Base-by-base conservation (phyloP, 1,284 basidiomycete species). In the Coniferiporia weirii region DNA sequence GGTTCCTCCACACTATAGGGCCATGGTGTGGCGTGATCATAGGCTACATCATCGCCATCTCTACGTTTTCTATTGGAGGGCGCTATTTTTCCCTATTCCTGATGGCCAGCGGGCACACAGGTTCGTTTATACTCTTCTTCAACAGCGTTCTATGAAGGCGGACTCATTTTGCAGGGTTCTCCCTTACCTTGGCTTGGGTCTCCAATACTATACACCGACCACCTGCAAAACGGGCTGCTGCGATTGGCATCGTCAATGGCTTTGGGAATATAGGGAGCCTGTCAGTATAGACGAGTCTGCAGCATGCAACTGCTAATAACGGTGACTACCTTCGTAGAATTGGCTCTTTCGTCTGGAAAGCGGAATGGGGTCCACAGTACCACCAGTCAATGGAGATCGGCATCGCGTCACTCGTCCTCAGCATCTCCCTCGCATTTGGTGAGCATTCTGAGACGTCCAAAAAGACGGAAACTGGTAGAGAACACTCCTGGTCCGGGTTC, bases 111-210 rank as follows among this genome's bases (percentile, higher is more conserved):
- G 61, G 63, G 0, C 62, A 65, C 38, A 56, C 65, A 13, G 64
- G 64, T 64, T 36, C 17, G 60, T 52, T 22, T 13, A 52, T 17
- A 10, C 27, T 40, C 32, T 35, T 38, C 40, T 54, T 9, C 10
- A 8, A 19, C 13, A 36, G 32, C 17, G 34, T 38, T 19, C 8
- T 10, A 48, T 43, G 9, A 40, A 40, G 38, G 9, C 36, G 9
- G 9, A 3, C 15, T 40, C 15, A 12, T 12, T 15, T 40, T 40
- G 15, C 38, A 61, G 59, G 59, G 5, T 82, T 80, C 66, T 79
- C 83, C 1, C 74, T 87, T 64, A 82, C 77, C 0, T 66, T 82
- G 10, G 80, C 82, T 0, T 89, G 87, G 84, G 81, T 84, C 4
- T 78, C 83, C 0, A 85, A 84, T 62, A 73, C 79, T 0, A 72